Conservation (phyloP, 192 early-diverging fungal species). For the Funneliformis mosseae region DNA sequence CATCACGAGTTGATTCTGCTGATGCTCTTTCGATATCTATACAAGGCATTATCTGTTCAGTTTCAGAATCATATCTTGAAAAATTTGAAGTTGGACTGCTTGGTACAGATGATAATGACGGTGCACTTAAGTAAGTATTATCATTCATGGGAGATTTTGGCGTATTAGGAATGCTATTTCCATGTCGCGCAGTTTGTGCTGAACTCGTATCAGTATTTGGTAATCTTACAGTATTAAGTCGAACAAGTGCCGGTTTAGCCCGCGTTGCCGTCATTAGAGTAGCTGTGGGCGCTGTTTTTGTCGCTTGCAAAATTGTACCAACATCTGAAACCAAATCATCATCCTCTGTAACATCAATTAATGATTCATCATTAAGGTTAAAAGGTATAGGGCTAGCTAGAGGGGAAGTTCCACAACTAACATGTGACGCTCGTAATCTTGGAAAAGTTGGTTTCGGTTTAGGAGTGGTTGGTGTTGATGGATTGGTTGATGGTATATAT, state of each 20-base stretch:
- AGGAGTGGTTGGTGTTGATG: conserved; percentile 2
- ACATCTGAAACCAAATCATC: conserved; percentile 6
- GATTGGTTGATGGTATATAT: conserved; percentile 22
- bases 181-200: background rate
- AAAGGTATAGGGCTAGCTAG: conserved; percentile 29
- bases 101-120: conserved; percentile 19
- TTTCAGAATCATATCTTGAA: background rate
- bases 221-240: conserved; percentile 20
- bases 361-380: background rate
- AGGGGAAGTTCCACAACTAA: conserved; percentile 23
- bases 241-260: conserved; percentile 29
- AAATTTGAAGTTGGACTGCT: background rate
- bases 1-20: background rate
- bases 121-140: conserved; percentile 1
- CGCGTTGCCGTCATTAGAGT: conserved; percentile 27
- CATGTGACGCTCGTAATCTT: background rate
- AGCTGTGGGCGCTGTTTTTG: conserved; percentile 15
- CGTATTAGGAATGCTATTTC: background rate
- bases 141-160: background rate
- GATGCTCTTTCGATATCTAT: conserved; percentile 21
- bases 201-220: background rate
- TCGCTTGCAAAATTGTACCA: conserved; percentile 21
- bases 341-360: background rate
- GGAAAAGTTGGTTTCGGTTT: background rate
- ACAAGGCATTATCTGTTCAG: background rate